phyloP scores from a whole-genome alignment of 805 yeast species.

The Pichia heedii region DNA sequence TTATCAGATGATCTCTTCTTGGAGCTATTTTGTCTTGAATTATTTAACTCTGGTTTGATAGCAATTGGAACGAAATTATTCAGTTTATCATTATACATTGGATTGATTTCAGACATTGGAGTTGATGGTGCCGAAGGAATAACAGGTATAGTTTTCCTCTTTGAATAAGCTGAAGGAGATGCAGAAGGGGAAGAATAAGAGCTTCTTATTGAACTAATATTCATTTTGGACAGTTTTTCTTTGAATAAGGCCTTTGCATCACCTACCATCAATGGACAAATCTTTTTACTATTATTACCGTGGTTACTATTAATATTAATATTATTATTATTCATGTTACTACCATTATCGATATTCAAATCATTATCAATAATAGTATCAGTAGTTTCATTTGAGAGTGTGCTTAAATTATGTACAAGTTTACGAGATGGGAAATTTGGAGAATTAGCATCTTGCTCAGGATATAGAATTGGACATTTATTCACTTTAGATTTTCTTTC shows the following conservation, averaged over 20 bases:
- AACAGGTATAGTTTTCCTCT: constrained; percentile 3
- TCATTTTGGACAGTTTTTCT: constrained; percentile 26
- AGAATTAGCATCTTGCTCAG: constrained; percentile 6
- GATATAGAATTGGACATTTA: constrained; percentile 24
- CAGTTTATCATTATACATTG: constrained; percentile 12
- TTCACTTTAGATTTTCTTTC: not conserved
- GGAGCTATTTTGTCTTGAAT: constrained; percentile 9
- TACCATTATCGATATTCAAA: not conserved
- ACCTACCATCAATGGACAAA: constrained; percentile 39
- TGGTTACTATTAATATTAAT: no score
- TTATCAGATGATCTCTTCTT: constrained; percentile 5
- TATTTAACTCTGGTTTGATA: constrained; percentile 10
- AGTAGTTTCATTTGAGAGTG: not conserved
- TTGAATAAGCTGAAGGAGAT: constrained; percentile 8
- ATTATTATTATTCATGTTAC: no score
- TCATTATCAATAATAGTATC: not conserved
- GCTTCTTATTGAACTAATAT: constrained; percentile 24
- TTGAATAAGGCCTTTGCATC: constrained; percentile 32
- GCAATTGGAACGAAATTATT: constrained; percentile 14
- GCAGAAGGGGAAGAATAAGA: constrained; percentile 9
- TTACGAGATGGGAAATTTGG: not conserved
- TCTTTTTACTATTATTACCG: constrained; percentile 16
- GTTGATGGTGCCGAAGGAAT: constrained; percentile 11
- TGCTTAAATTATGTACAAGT: not conserved
- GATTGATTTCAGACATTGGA: constrained; percentile 13